Evolutionary conservation across 139 green algal species (phyloP).

Genomic region (Chlamydomonas incerta): DNA sequence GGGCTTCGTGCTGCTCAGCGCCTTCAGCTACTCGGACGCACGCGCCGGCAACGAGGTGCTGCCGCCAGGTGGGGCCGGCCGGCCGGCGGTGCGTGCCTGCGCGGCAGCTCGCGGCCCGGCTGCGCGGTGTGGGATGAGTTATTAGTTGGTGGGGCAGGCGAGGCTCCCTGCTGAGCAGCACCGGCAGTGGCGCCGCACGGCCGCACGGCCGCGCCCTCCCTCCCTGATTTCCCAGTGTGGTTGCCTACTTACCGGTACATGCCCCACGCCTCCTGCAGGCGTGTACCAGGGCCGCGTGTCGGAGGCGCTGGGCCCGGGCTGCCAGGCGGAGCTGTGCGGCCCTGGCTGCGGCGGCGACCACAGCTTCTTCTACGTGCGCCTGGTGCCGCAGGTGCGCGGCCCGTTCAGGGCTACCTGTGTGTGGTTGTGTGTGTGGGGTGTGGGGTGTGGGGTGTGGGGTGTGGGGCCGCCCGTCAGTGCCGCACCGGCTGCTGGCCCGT

Average conservation of each 20-base stretch:
- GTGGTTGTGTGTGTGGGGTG: not conserved
- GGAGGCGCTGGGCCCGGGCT: conserved; percentile 12
- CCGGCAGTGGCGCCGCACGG: too few relatives aligned
- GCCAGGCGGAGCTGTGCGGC: conserved; percentile 18
- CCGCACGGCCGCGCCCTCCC: too few relatives aligned
- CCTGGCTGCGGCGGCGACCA: too few relatives aligned
- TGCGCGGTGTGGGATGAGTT: not conserved
- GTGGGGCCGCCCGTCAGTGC: too few relatives aligned
- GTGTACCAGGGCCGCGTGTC: conserved; percentile 26
- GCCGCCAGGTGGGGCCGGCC: conserved; percentile 3
- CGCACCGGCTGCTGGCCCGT: too few relatives aligned
- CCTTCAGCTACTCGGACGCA: conserved; percentile 17
- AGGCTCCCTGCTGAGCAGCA: too few relatives aligned
- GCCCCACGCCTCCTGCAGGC: not conserved
- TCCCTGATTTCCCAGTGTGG: too few relatives aligned
- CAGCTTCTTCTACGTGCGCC: not conserved
- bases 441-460: too few relatives aligned
- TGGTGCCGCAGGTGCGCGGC: not conserved
- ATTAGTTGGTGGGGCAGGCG: not conserved
- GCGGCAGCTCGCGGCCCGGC: not conserved
- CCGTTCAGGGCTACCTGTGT: too few relatives aligned
- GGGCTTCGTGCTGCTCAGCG: not conserved
- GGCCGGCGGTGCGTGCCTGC: too few relatives aligned
- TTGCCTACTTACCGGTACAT: too few relatives aligned
- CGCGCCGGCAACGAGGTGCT: conserved; percentile 22